Evolutionary conservation across 495 filamentous ascomycete species (phyloP), one percentile per base, ranked within the genome.

Genomic region (Penicillium angulare): DNA sequence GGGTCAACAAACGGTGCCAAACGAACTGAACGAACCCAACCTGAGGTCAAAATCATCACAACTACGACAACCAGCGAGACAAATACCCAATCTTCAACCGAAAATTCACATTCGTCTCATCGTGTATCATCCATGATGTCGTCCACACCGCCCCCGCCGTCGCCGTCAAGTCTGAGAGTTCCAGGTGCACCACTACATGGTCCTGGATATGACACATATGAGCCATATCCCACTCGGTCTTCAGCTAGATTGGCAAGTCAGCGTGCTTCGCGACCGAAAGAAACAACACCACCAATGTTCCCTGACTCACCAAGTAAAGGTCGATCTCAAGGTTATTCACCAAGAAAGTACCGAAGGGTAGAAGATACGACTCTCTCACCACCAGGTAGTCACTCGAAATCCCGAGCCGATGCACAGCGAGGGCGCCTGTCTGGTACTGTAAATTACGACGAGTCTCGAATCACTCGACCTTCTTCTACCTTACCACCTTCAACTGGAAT

Each of bases 161-260:
- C 77, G 24, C 72, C 74, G 5, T 56, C 59, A 23, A 21, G 36
- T 34, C 64, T 87, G 39, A 77, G 78, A 49, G 85, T 86, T 32
- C 90, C 90, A 40, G 75, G 82, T 40, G 87, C 90, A 32, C 90
- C 90, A 15, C 82, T 79, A 29, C 81, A 85, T 71, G 87, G 87
- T 40, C 64, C 79, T 43, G 83, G 76, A 59, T 78, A 80, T 49
- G 88, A 95, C 70, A 63, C 71, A 43, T 89, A 84, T 67, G 80
- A 86, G 53, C 86, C 87, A 20, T 90, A 86, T 65, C 74, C 68
- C 2, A 74, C 73, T 39, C 77, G 71, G 15, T 69, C 71, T 50
- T 78, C 71, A 33, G 69, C 75, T 32, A 74, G 79, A 53, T 56
- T 82, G 49, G 74, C 75, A 15, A 66, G 56, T 26, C 72, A 74